Evolutionary conservation across 345 rosid species (phyloP).

Genomic region (Clausena lansium): DNA sequence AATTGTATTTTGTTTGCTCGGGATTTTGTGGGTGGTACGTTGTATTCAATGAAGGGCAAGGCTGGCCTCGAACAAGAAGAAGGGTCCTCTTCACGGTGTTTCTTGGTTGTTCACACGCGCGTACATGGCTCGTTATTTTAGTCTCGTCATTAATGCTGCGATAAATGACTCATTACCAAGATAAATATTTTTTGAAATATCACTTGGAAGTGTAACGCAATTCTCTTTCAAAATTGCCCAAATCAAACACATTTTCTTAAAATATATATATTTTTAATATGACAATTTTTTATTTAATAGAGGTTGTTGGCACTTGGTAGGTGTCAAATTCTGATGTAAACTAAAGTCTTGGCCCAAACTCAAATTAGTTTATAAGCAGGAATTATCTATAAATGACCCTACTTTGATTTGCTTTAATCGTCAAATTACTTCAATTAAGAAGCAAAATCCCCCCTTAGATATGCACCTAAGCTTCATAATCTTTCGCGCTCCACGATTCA

Average conservation of each 20-base stretch:
- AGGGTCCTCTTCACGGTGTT: neutral
- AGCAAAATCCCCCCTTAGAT: neutral
- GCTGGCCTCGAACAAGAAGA: conserved; percentile 11
- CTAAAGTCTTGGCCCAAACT: neutral
- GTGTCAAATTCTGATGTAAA: neutral
- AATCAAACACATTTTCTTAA: too few relatives aligned
- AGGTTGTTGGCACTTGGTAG: neutral
- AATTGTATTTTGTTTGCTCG: neutral
- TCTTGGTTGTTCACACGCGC: neutral
- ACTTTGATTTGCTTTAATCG: neutral
- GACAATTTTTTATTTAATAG: too few relatives aligned
- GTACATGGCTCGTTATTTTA: too few relatives aligned
- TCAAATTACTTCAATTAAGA: neutral
- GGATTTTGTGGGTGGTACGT: conserved; percentile 44
- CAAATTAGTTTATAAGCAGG: neutral
- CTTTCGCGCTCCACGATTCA: neutral
- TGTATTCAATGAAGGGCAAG: conserved; percentile 33
- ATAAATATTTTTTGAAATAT: too few relatives aligned
- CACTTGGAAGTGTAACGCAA: too few relatives aligned
- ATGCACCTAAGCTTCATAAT: neutral
- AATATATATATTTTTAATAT: too few relatives aligned
- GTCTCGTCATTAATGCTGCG: too few relatives aligned
- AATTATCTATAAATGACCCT: neutral
- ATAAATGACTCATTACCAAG: too few relatives aligned
- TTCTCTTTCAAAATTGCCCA: too few relatives aligned